Conservation (phyloP, 805 yeast species). For the Myxozyma nipponensis region DNA sequence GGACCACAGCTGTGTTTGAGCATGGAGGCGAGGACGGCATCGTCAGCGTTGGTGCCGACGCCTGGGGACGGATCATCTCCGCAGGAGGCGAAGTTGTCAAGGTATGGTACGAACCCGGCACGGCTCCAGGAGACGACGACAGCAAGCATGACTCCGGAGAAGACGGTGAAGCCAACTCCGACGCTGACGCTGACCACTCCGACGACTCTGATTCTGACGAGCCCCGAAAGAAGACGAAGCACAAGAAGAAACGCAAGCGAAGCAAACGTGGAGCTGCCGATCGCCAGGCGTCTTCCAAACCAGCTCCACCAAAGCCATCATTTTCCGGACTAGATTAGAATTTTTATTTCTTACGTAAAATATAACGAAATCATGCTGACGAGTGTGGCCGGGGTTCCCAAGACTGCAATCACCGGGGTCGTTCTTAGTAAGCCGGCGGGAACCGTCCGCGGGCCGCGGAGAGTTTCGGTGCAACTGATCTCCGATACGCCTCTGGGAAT, state of each 20-base stretch:
- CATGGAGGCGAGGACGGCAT: slow-evolving; percentile 76
- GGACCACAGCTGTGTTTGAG: slow-evolving; percentile 57
- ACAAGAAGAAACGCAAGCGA: slow-evolving; percentile 32
- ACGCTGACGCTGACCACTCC: slow-evolving; percentile 36
- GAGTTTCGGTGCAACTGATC: no score
- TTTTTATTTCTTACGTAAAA: no score
- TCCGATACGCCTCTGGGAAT: no score
- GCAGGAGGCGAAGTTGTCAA: slow-evolving; percentile 80
- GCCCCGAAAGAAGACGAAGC: slow-evolving; percentile 38
- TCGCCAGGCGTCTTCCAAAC: slow-evolving; percentile 34
- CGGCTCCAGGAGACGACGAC: slow-evolving; percentile 25
- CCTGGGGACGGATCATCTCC: slow-evolving; percentile 69
- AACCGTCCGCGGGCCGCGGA: no score
- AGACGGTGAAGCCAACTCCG: slow-evolving; percentile 38
- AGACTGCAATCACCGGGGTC: not conserved
- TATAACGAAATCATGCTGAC: not conserved
- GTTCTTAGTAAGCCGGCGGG: not conserved
- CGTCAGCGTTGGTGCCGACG: slow-evolving; percentile 70
- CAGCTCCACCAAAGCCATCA: slow-evolving; percentile 1
- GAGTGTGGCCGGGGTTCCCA: not conserved
- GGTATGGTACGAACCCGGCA: slow-evolving; percentile 54
- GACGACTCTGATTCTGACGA: slow-evolving; percentile 48
- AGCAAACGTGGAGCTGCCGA: slow-evolving; percentile 29
- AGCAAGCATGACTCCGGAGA: slow-evolving; percentile 39
- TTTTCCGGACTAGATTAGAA: slow-evolving; percentile 13